Evolutionary conservation across 1,139 yeast species (phyloP), one percentile per base, ranked within the genome.

Genomic region (Suhomyces kunorum): DNA sequence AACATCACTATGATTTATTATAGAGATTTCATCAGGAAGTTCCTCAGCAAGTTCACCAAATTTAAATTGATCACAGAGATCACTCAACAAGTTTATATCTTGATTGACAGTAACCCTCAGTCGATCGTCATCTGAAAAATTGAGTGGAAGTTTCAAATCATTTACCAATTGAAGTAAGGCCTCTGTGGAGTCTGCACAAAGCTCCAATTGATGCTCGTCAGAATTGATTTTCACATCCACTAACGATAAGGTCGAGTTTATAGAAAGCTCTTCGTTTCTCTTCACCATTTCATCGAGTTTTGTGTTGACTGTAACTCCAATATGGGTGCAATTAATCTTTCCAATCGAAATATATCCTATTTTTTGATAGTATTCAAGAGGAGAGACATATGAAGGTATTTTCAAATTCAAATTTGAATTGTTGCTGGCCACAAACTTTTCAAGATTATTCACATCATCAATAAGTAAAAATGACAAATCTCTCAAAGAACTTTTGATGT

Each of bases 121-220:
- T 57, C 78, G 81, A 17, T 80, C 80, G 6, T 76, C 76, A 46
- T 80, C 81, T 1, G 70, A 68, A 48, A 81, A 77, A 11, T 71
- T 66, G 4, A 86, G 63, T 0, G 90, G 90, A 9, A 79, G 78
- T 51, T 84, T 87, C 54, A 89, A 66, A 51, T 88, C 96, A 47
- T 78, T 82, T 11, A 84, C 46, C 15, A 87, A 55, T 49, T 85
- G 95, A 2, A 79, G 49, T 30, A 89, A 61, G 6, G 90, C 79
- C 53, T 87, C 84, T 0, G 82, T 74, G 0, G 96, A 87, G 59
- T 90, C 98, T 0, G 96, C 92, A 64, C 96, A 89, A 2, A 88
- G 53, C 28, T 83, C 82, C 1, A 84, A 38, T 18, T 68, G 71
- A 15, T 77, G 55, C 11, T 70, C 66, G 40, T 80, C 86, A 11